These are phyloP conservation scores for Ilyonectria destructans DNA, from an alignment of 2,329 filamentous ascomycete genomes.

Conservation along the genomic window DNA sequence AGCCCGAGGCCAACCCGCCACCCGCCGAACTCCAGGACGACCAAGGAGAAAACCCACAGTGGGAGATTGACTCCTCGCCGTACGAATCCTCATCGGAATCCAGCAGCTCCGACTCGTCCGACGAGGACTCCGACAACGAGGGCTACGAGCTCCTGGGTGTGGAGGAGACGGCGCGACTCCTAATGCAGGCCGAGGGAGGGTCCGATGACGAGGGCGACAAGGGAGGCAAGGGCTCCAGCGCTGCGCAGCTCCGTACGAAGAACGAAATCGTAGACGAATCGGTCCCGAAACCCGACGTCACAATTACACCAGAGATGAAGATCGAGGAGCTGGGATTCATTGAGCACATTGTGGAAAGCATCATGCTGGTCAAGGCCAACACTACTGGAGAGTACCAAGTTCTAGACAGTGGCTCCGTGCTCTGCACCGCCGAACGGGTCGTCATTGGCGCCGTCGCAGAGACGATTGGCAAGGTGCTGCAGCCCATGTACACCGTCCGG, in stretches of 20 bases:
- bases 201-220: constrained; percentile 83
- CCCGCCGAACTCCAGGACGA: constrained; percentile 52
- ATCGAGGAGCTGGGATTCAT: constrained; percentile 84
- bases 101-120: constrained; percentile 72
- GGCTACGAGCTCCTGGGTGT: constrained; percentile 83
- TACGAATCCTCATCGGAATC: constrained; percentile 79
- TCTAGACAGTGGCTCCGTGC: constrained; percentile 85
- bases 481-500: constrained; percentile 88
- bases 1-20: constrained; percentile 32
- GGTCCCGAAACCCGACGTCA: constrained; percentile 83
- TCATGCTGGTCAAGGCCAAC: constrained; percentile 84
- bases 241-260: constrained; percentile 78
- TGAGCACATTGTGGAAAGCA: constrained; percentile 84
- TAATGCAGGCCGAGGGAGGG: constrained; percentile 87
- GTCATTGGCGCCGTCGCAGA: constrained; percentile 89
- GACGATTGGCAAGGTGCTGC: constrained; percentile 87
- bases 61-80: constrained; percentile 86
- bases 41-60: constrained; percentile 76
- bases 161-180: constrained; percentile 85
- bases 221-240: constrained; percentile 57
- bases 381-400: constrained; percentile 88
- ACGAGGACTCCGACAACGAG: constrained; percentile 72
- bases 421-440: constrained; percentile 83
- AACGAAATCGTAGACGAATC: constrained; percentile 82
- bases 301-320: constrained; percentile 83